Evolutionary conservation across 768 basidiomycete species (phyloP).

Genomic region (Leccinum boreale): DNA sequence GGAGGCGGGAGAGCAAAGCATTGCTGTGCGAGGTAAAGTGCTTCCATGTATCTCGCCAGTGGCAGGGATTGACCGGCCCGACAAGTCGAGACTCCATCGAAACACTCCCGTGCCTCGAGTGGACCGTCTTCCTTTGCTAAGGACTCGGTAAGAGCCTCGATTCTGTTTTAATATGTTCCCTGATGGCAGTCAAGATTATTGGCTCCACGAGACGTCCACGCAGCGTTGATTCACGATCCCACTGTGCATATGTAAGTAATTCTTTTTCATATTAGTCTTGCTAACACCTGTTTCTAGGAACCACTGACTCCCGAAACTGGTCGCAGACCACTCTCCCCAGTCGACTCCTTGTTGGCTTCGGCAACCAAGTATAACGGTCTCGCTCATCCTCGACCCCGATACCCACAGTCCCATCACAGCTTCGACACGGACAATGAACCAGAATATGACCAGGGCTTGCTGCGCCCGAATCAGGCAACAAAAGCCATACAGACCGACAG

Average conservation of each 20-base stretch:
- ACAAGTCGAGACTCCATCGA: constrained; percentile 35
- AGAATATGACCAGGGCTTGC: constrained; percentile 29
- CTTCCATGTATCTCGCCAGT: neutral
- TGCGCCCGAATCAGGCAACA: constrained; percentile 47
- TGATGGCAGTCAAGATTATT: constrained; percentile 23
- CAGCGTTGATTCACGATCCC: constrained; percentile 34
- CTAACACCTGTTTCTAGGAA: constrained; percentile 29
- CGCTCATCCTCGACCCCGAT: constrained; percentile 22
- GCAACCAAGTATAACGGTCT: constrained; percentile 26
- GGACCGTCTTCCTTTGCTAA: constrained; percentile 41
- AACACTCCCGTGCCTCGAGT: constrained; percentile 42
- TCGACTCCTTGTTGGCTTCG: constrained; percentile 31
- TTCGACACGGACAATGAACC: constrained; percentile 47
- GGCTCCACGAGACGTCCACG: constrained; percentile 29
- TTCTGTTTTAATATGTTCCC: constrained; percentile 28
- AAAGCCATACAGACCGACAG: constrained; percentile 69
- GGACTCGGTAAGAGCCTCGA: constrained; percentile 41
- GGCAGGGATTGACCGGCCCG: constrained; percentile 3
- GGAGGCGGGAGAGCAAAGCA: constrained; percentile 72
- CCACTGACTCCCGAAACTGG: constrained; percentile 46
- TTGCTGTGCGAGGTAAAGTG: constrained; percentile 43
- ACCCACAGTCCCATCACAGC: constrained; percentile 25
- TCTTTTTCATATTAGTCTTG: neutral
- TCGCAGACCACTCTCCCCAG: constrained; percentile 40
- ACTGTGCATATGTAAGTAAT: constrained; percentile 33